Evolutionary conservation across 768 basidiomycete species (phyloP).

Genomic region (Tephrocybe sp.): DNA sequence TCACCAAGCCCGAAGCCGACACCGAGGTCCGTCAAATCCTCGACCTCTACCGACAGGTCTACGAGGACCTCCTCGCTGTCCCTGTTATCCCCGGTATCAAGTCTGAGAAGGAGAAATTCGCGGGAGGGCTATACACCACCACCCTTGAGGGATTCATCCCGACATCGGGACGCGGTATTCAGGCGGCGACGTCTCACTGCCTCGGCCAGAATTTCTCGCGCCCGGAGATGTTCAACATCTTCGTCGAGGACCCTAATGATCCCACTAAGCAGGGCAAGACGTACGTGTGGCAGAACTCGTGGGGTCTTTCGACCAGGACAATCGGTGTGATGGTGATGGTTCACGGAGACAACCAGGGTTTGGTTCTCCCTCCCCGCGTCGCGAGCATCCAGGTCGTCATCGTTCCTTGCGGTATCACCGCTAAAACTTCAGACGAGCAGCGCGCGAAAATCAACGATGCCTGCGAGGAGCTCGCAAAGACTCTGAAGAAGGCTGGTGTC

Average conservation of each 20-base stretch:
- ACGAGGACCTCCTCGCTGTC: slow-evolving; percentile 95
- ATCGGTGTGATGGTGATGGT: slow-evolving; percentile 99
- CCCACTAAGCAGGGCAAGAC: slow-evolving; percentile 64
- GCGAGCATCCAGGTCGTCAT: slow-evolving; percentile 90
- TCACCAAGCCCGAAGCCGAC: slow-evolving; percentile 89
- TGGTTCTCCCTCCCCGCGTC: slow-evolving; percentile 96
- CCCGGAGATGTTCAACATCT: slow-evolving; percentile 96
- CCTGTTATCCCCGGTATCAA: slow-evolving; percentile 97
- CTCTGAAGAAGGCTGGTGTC: slow-evolving; percentile 70
- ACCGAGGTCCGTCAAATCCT: slow-evolving; percentile 91
- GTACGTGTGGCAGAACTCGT: slow-evolving; percentile 97
- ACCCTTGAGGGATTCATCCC: slow-evolving; percentile 98
- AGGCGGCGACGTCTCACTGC: slow-evolving; percentile 96
- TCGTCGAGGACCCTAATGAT: slow-evolving; percentile 91
- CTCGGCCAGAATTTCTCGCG: slow-evolving; percentile 98
- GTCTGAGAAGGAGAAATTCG: slow-evolving; percentile 99
- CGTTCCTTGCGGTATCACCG: slow-evolving; percentile 94
- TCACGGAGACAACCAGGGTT: slow-evolving; percentile 95
- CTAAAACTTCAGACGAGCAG: slow-evolving; percentile 70
- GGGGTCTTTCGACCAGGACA: slow-evolving; percentile 95
- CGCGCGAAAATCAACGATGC: slow-evolving; percentile 71
- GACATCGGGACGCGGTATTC: slow-evolving; percentile 95
- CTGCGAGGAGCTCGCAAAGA: slow-evolving; percentile 76
- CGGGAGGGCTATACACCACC: slow-evolving; percentile 96
- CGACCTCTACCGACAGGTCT: slow-evolving; percentile 93